Percentiles rank a stretch among this genome's conserved stretches.
These are phyloP conservation scores for Scytalidium lignicola DNA, from an alignment of 2,329 filamentous ascomycete species.

Conservation along the genomic window DNA sequence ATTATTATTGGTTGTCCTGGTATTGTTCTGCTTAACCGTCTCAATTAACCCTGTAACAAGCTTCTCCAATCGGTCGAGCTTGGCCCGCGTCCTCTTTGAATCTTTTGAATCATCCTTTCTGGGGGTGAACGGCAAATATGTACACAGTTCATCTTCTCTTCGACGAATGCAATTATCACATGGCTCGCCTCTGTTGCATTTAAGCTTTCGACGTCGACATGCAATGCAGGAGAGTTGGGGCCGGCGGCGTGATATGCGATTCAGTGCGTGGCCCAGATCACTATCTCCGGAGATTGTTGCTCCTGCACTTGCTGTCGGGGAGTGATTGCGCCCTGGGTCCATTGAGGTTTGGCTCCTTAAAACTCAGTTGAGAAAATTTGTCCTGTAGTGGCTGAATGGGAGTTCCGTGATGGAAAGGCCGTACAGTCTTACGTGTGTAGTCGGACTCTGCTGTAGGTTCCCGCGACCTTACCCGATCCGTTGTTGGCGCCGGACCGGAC, in stretches of 20 bases:
- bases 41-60: not conserved
- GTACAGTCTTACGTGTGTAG: too few relatives aligned
- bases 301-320: not conserved
- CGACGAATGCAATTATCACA: not conserved
- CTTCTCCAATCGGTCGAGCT: not conserved
- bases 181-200: not conserved
- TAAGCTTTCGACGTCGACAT: not conserved
- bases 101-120: not conserved
- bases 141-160: not conserved
- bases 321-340: not conserved
- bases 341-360: not conserved
- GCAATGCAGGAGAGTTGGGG: too few relatives aligned
- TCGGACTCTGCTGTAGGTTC: too few relatives aligned
- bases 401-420: not conserved
- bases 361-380: not conserved
- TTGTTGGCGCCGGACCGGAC: not conserved
- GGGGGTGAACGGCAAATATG: not conserved
- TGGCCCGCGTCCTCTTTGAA: not conserved
- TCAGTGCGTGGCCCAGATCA: not conserved
- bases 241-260: not conserved
- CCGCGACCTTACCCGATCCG: too few relatives aligned
- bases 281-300: not conserved
- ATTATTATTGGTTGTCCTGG: too few relatives aligned
- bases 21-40: too few relatives aligned
- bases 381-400: not conserved